These are phyloP conservation scores for Hypoxylon rickii DNA, from an alignment of 495 filamentous ascomycete genomes.

Conservation along the genomic window DNA sequence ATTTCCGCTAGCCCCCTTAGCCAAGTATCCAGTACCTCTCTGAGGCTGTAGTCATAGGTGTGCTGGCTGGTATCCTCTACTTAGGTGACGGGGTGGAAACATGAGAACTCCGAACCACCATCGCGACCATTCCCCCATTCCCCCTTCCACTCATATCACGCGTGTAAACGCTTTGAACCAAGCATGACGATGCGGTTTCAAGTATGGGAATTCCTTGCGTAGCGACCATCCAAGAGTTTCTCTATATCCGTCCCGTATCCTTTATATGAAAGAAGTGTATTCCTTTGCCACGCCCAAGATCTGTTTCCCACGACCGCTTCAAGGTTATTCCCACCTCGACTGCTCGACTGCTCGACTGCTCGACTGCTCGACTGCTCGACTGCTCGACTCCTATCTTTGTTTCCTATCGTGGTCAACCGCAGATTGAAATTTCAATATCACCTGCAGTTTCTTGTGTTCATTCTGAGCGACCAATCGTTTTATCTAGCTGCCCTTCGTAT, in stretches of 20 bases:
- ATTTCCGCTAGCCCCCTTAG: neutral
- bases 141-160: conserved; percentile 27
- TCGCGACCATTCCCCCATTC: conserved; percentile 6
- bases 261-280: conserved; percentile 4
- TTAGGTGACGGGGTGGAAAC: conserved; percentile 18
- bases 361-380: conserved; percentile 2
- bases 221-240: conserved; percentile 5
- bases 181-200: conserved; percentile 32
- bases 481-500: conserved; percentile 6
- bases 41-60: neutral
- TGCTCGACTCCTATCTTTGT: neutral
- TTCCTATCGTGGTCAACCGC: conserved; percentile 6
- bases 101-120: conserved; percentile 1
- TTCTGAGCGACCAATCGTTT: conserved; percentile 11
- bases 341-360: too few relatives aligned
- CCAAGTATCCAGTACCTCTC: conserved; percentile 13
- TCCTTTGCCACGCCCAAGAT: conserved; percentile 1
- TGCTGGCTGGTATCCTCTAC: conserved; percentile 1
- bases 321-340: too few relatives aligned
- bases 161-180: conserved; percentile 35
- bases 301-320: too few relatives aligned
- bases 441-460: conserved; percentile 13
- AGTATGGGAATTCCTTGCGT: conserved; percentile 17
- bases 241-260: conserved; percentile 2
- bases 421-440: conserved; percentile 20